Evolutionary conservation across 2,329 filamentous ascomycete species (phyloP).

Genomic region (Sporothrix luriei): DNA sequence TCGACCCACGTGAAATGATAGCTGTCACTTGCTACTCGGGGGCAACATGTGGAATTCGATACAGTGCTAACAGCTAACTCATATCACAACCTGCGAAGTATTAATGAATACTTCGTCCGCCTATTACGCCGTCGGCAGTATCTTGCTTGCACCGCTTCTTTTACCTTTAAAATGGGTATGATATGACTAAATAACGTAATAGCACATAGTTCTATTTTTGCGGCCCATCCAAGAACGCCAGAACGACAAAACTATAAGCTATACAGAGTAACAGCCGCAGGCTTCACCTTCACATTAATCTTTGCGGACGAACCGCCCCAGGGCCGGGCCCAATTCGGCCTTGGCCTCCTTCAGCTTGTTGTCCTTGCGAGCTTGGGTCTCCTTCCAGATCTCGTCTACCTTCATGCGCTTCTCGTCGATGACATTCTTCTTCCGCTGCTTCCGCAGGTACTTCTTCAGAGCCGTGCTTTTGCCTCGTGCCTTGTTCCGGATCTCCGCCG

Average conservation of each 20-base stretch:
- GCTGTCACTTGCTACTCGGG: not conserved
- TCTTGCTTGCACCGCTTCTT: not conserved
- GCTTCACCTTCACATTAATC: conserved; percentile 46
- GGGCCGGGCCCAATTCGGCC: conserved; percentile 77
- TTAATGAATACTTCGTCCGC: too few relatives aligned
- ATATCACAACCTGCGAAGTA: too few relatives aligned
- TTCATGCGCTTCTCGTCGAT: conserved; percentile 92
- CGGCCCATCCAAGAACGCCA: conserved; percentile 4
- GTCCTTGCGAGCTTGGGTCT: conserved; percentile 67
- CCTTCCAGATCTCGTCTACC: conserved; percentile 79
- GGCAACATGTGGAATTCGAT: conserved; percentile 6
- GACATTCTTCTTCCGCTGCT: conserved; percentile 89
- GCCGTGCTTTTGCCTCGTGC: conserved; percentile 81
- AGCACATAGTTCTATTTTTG: conserved; percentile 5
- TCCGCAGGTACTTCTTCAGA: conserved; percentile 82
- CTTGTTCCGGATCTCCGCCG: conserved; percentile 70
- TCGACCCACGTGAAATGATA: not conserved
- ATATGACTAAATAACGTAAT: not conserved
- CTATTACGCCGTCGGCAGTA: not conserved
- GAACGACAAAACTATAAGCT: not conserved
- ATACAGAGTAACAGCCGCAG: not conserved
- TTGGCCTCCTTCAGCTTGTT: conserved; percentile 65
- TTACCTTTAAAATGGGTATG: not conserved
- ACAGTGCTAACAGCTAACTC: not conserved
- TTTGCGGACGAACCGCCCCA: conserved; percentile 82